phyloP scores from a whole-genome alignment of 495 filamentous ascomycete species.

The Talaromyces trachyspermus region DNA sequence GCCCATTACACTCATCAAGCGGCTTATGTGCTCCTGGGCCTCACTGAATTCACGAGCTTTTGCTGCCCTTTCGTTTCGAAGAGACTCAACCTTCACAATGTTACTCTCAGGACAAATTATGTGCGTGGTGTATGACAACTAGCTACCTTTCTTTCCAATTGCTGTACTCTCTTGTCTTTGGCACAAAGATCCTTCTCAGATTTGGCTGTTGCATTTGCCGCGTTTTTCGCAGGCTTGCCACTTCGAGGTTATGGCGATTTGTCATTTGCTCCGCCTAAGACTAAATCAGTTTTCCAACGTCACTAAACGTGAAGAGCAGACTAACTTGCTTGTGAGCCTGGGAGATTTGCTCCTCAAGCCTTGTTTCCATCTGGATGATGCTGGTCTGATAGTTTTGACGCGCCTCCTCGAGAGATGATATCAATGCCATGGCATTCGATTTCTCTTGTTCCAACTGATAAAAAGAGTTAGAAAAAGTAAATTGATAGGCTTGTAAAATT shows the following conservation, averaged over 20 bases:
- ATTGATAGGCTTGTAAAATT: background rate
- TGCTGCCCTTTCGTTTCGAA: constrained; percentile 32
- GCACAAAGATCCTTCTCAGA: constrained; percentile 25
- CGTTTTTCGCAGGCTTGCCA: constrained; percentile 16
- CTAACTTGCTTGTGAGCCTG: constrained; percentile 20
- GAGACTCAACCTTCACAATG: constrained; percentile 25
- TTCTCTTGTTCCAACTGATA: constrained; percentile 18
- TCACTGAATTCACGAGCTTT: constrained; percentile 43
- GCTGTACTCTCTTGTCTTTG: constrained; percentile 27
- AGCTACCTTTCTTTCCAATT: constrained; percentile 37
- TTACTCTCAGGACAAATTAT: background rate
- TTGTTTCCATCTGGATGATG: constrained; percentile 12
- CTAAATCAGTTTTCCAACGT: background rate
- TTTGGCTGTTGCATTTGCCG: constrained; percentile 19
- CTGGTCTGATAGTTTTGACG: constrained; percentile 17
- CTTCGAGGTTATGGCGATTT: constrained; percentile 17
- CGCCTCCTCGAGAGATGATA: constrained; percentile 13
- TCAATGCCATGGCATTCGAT: constrained; percentile 16
- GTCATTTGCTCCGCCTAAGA: background rate
- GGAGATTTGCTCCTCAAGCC: constrained; percentile 15
- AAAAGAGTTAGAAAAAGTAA: constrained; percentile 7
- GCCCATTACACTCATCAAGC: constrained; percentile 41
- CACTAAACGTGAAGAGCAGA: background rate
- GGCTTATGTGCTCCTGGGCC: constrained; percentile 41
- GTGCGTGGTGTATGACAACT: background rate